Conservation (phyloP, 257 asterid genomes). For the Anisodus tanguticus region DNA sequence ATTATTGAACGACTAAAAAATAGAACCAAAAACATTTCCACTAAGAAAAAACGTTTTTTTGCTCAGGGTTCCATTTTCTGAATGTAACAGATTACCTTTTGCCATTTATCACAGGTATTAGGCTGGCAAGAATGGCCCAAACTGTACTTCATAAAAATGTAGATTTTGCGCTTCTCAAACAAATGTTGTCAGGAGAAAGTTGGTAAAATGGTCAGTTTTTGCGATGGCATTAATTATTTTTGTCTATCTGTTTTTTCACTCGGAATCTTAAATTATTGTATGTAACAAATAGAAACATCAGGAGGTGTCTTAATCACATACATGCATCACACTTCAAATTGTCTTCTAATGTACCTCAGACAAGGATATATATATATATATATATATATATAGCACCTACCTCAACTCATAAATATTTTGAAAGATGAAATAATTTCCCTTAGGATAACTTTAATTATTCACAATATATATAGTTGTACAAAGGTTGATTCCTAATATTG, state of each 20-base stretch:
- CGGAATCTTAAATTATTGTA: conserved; percentile 28
- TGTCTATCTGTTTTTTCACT: conserved; percentile 14
- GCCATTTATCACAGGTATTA: conserved; percentile 27
- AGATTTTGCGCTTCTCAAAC: conserved; percentile 27
- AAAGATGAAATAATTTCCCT: too few species aligned
- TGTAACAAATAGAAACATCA: conserved; percentile 24
- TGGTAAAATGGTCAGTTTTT: conserved; percentile 18
- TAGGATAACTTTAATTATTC: too few species aligned
- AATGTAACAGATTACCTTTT: conserved; percentile 27
- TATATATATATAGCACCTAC: neutral
- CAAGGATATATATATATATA: conserved; percentile 3
- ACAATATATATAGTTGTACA: too few species aligned
- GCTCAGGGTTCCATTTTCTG: conserved; percentile 27
- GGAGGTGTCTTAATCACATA: conserved; percentile 26
- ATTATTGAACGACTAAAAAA: neutral
- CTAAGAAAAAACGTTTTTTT: neutral
- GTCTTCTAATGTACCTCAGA: conserved; percentile 27
- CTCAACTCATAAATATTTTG: conserved; percentile 1
- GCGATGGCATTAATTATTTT: neutral
- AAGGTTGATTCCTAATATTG: too few species aligned
- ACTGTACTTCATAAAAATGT: conserved; percentile 26
- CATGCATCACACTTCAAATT: conserved; percentile 26
- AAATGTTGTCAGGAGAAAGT: conserved; percentile 26
- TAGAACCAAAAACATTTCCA: neutral
- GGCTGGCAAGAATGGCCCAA: conserved; percentile 17